Conservation (phyloP, 176 grass and related monocot species). For the Ananas comosus region DNA sequence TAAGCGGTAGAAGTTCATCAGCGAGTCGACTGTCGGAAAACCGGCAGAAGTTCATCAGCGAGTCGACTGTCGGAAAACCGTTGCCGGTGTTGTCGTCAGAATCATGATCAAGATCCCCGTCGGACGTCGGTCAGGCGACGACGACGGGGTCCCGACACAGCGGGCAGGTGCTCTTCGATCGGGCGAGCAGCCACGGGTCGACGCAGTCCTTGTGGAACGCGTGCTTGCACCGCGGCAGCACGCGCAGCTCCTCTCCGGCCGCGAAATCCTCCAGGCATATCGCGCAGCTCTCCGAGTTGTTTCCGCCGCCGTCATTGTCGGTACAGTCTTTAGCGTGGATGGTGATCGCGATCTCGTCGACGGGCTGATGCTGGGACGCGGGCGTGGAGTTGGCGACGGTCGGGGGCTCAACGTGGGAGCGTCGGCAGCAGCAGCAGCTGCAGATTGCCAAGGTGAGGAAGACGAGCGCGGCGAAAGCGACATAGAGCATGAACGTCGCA, state of each 20-base stretch:
- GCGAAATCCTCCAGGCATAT: conserved; percentile 34
- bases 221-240: conserved; percentile 36
- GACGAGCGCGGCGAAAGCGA: too few species aligned
- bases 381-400: too few species aligned
- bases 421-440: too few species aligned
- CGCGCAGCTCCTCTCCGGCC: conserved; percentile 35
- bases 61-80: too few species aligned
- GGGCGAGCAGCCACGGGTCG: conserved; percentile 34
- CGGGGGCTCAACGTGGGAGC: too few species aligned
- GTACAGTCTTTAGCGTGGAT: background rate
- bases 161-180: conserved; percentile 22
- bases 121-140: background rate
- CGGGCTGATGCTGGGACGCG: background rate
- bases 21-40: too few species aligned
- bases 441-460: too few species aligned
- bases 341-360: background rate
- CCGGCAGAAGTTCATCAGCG: too few species aligned
- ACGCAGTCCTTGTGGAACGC: conserved; percentile 42
- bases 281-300: conserved; percentile 22
- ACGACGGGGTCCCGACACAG: conserved; percentile 31
- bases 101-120: too few species aligned
- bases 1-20: too few species aligned
- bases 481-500: too few species aligned
- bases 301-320: background rate
- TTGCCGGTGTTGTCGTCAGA: too few species aligned